Conservation (phyloP, 257 asterid species). For the Hygrophila difformis region DNA sequence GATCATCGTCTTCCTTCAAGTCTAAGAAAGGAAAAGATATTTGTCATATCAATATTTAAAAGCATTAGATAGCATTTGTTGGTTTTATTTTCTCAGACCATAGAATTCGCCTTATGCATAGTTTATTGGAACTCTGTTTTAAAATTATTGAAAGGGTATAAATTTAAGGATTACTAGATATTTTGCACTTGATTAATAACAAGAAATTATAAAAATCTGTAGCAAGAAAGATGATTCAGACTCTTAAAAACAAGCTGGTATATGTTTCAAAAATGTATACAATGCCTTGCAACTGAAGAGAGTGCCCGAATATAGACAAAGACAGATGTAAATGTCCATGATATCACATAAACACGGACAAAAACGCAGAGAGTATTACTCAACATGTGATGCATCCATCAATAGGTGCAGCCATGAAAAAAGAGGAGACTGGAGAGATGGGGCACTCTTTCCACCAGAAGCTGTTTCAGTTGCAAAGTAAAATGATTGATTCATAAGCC, state of each 20-base stretch:
- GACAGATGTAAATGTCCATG: neutral
- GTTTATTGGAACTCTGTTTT: too few species aligned
- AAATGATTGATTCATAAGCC: conserved; percentile 20
- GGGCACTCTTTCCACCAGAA: conserved; percentile 24
- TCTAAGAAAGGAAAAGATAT: too few species aligned
- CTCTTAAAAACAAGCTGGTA: neutral
- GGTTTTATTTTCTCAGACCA: too few species aligned
- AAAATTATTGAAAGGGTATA: too few species aligned
- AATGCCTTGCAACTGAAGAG: neutral
- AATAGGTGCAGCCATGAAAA: conserved; percentile 55
- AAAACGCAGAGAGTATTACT: conserved; percentile 27
- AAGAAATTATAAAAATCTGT: too few species aligned
- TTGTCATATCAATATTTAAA: too few species aligned
- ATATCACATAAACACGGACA: neutral
- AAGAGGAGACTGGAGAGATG: conserved; percentile 14
- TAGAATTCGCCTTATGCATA: too few species aligned
- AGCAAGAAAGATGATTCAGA: too few species aligned
- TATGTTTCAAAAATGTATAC: neutral
- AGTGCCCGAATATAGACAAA: neutral
- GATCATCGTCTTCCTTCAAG: too few species aligned
- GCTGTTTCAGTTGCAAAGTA: conserved; percentile 11
- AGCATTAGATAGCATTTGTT: too few species aligned
- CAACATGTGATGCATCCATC: conserved; percentile 46
- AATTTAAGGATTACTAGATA: too few species aligned
- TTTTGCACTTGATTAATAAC: too few species aligned